Percentiles rank a stretch among this genome's conserved stretches.
Evolutionary conservation across 2,329 filamentous ascomycete species (phyloP).

Genomic region (Pleomassaria siparia): DNA sequence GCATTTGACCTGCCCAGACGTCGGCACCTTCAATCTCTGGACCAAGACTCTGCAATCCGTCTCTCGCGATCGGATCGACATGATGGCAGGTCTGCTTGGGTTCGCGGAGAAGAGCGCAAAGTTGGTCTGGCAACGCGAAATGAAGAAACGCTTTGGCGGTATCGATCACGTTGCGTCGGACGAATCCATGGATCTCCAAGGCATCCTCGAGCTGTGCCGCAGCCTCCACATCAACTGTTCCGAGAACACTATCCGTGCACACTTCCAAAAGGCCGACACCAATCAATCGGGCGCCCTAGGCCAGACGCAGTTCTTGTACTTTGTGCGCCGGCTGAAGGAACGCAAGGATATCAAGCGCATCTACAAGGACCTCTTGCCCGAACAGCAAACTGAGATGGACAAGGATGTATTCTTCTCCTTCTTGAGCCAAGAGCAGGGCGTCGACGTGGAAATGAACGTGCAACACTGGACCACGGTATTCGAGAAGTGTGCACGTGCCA

Average conservation of each 20-base stretch:
- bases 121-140: constrained; percentile 83
- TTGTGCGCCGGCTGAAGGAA: constrained; percentile 80
- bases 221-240: constrained; percentile 91
- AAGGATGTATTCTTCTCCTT: constrained; percentile 75
- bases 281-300: constrained; percentile 67
- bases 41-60: constrained; percentile 81
- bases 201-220: constrained; percentile 81
- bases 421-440: constrained; percentile 70
- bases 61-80: constrained; percentile 80
- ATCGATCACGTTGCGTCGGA: constrained; percentile 56
- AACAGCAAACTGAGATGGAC: constrained; percentile 65
- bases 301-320: constrained; percentile 79
- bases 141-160: constrained; percentile 66
- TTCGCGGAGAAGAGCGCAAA: constrained; percentile 74
- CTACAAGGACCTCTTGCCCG: constrained; percentile 61
- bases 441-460: constrained; percentile 70
- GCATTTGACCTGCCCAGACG: constrained; percentile 79
- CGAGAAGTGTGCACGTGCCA: constrained; percentile 59
- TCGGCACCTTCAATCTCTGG: constrained; percentile 75
- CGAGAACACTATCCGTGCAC: constrained; percentile 68
- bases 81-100: constrained; percentile 86
- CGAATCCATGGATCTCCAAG: constrained; percentile 73
- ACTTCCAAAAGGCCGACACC: constrained; percentile 74
- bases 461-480: constrained; percentile 73
- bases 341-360: constrained; percentile 78